Percentiles rank a stretch among this genome's conserved stretches.
Evolutionary conservation across 257 asterid genomes (phyloP).

Genomic region (Petunia axillaris): DNA sequence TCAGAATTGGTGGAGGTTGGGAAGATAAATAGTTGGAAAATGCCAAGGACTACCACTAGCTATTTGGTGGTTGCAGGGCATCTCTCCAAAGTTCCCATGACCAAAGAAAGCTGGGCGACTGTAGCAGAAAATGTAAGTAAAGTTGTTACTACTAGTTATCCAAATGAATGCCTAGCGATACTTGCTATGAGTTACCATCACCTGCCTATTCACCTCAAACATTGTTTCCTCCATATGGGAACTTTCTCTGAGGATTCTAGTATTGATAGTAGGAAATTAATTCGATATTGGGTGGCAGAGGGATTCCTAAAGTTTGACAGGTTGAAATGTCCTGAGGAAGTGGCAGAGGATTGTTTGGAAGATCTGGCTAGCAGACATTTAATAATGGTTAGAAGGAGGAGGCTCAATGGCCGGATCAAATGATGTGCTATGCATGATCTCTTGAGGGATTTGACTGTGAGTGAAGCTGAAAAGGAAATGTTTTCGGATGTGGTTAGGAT

Average conservation of each 20-base stretch:
- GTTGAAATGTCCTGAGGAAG: not conserved
- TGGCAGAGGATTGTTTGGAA: conserved; percentile 11
- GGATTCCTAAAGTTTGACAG: conserved; percentile 19
- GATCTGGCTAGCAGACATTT: conserved; percentile 1
- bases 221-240: not conserved
- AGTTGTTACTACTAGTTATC: not conserved
- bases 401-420: not conserved
- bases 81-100: not conserved
- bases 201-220: conserved; percentile 23
- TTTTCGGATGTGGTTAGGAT: not conserved
- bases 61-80: not conserved
- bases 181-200: conserved; percentile 25
- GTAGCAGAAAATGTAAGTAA: not conserved
- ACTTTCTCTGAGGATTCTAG: conserved; percentile 21
- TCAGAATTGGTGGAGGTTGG: conserved; percentile 9
- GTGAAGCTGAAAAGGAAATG: not conserved
- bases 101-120: not conserved
- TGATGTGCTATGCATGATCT: conserved; percentile 21
- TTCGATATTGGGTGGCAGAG: conserved; percentile 27
- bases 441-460: not conserved
- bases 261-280: conserved; percentile 10
- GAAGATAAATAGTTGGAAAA: not conserved
- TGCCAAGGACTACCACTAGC: not conserved
- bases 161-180: conserved; percentile 3
- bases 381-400: not conserved